A percentile compares a stretch with the other conserved stretches of the same genome.
Conservation (phyloP, 78 protist species). For the Emiliania huxleyi region DNA sequence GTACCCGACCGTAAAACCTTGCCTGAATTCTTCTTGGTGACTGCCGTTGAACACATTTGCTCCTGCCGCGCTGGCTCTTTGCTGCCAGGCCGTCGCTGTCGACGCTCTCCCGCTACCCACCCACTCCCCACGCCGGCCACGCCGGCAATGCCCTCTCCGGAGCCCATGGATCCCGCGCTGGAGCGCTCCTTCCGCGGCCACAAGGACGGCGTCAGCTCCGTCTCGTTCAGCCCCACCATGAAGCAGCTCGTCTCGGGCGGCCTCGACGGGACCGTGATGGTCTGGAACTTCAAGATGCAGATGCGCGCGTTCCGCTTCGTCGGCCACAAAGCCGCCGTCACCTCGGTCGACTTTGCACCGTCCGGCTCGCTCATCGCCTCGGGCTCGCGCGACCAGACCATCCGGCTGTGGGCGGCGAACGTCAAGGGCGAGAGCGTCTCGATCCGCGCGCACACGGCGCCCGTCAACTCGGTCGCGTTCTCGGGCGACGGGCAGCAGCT, state of each 20-base stretch:
- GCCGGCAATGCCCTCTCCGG: no score
- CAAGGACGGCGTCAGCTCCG: constrained; percentile 53
- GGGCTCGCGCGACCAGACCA: constrained; percentile 62
- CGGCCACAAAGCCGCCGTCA: constrained; percentile 80
- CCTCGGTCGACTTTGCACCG: constrained; percentile 59
- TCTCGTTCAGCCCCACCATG: constrained; percentile 72
- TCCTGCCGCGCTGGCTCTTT: no score
- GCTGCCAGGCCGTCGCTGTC: no score
- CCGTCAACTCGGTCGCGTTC: constrained; percentile 66
- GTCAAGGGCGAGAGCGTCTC: constrained; percentile 39
- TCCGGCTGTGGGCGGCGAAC: constrained; percentile 77
- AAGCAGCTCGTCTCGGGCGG: constrained; percentile 73
- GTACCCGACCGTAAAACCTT: no score
- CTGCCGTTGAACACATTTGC: no score
- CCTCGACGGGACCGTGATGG: constrained; percentile 78
- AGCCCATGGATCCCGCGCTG: constrained; percentile 71
- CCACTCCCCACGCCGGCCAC: no score
- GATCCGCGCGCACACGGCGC: constrained; percentile 60
- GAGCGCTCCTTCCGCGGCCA: constrained; percentile 89
- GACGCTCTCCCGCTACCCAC: no score
- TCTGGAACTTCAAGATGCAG: constrained; percentile 86
- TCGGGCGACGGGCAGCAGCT: constrained; percentile 57
- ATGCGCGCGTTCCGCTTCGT: constrained; percentile 79
- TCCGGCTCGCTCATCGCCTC: constrained; percentile 72
- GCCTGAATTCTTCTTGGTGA: no score